Percentiles rank a stretch among this genome's conserved stretches.
Evolutionary conservation across 2,329 filamentous ascomycete species (phyloP).

Genomic region (Penicillium decumbens): DNA sequence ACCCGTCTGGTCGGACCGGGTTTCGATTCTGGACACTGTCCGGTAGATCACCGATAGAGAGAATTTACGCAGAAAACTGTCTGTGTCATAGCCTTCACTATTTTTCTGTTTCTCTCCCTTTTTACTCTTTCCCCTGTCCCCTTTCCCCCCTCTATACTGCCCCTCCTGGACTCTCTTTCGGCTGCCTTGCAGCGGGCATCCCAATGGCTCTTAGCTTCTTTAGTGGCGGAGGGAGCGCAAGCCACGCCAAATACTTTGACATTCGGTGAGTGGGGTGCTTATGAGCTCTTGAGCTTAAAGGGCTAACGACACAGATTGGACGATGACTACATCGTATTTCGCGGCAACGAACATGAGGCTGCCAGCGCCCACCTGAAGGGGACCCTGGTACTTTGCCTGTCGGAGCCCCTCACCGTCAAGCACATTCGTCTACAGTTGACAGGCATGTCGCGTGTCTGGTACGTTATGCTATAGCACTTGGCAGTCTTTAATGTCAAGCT

Average conservation of each 20-base stretch:
- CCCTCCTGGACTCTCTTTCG: conserved; percentile 2
- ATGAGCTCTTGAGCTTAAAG: not conserved
- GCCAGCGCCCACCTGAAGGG: conserved; percentile 71
- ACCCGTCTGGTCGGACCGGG: conserved; percentile 43
- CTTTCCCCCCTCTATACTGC: not conserved
- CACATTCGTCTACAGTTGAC: conserved; percentile 68
- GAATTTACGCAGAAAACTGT: conserved; percentile 14
- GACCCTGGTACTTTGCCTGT: conserved; percentile 67
- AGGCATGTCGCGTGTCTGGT: conserved; percentile 66
- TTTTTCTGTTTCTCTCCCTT: conserved; percentile 8
- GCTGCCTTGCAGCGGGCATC: conserved; percentile 21
- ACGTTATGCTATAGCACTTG: conserved; percentile 36
- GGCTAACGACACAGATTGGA: conserved; percentile 55
- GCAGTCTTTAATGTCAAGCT: not conserved
- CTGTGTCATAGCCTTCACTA: conserved; percentile 21
- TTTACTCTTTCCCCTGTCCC: not conserved
- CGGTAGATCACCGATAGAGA: conserved; percentile 29
- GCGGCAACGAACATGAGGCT: conserved; percentile 69
- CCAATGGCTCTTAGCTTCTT: conserved; percentile 47
- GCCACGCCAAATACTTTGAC: conserved; percentile 48
- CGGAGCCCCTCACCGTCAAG: conserved; percentile 64
- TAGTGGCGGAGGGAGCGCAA: conserved; percentile 39
- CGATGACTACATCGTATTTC: conserved; percentile 73
- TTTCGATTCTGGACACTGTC: conserved; percentile 42
- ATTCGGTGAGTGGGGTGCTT: conserved; percentile 38